Percentiles rank a stretch among this genome's conserved stretches.
Evolutionary conservation across 2,329 filamentous ascomycete species (phyloP).

Genomic region (Calonectria montana): DNA sequence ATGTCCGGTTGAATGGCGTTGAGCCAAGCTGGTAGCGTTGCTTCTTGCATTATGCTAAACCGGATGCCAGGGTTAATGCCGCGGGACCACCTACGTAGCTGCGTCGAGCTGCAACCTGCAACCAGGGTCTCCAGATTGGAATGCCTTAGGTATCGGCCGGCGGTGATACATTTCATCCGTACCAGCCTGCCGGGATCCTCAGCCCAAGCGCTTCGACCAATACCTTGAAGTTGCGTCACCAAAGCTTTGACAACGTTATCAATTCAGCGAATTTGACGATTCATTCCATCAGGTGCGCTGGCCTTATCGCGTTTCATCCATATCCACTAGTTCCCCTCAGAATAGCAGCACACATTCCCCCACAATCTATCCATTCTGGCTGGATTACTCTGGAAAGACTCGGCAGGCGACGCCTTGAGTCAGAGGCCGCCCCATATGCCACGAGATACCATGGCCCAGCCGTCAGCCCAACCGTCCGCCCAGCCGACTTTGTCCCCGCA

Average conservation of each 20-base stretch:
- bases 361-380: conserved; percentile 55
- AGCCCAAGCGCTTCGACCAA: background rate
- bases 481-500: conserved; percentile 73
- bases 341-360: background rate
- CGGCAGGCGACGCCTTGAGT: conserved; percentile 51
- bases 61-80: conserved; percentile 17
- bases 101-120: background rate
- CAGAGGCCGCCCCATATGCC: conserved; percentile 41
- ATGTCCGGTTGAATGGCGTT: conserved; percentile 10
- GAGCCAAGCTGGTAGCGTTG: conserved; percentile 13
- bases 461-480: conserved; percentile 52
- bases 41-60: conserved; percentile 11
- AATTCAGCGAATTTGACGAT: background rate
- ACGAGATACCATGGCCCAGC: conserved; percentile 58
- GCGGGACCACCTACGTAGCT: conserved; percentile 2
- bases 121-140: background rate
- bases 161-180: conserved; percentile 39
- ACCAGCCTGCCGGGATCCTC: conserved; percentile 1
- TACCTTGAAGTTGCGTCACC: conserved; percentile 38
- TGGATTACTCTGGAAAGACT: conserved; percentile 61
- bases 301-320: conserved; percentile 19
- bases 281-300: background rate
- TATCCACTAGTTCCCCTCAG: conserved; percentile 17
- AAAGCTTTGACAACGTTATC: background rate
- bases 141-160: conserved; percentile 6